These are phyloP conservation scores for Coemansia sp. DNA, from an alignment of 192 early-diverging fungal species.

Conservation along the genomic window DNA sequence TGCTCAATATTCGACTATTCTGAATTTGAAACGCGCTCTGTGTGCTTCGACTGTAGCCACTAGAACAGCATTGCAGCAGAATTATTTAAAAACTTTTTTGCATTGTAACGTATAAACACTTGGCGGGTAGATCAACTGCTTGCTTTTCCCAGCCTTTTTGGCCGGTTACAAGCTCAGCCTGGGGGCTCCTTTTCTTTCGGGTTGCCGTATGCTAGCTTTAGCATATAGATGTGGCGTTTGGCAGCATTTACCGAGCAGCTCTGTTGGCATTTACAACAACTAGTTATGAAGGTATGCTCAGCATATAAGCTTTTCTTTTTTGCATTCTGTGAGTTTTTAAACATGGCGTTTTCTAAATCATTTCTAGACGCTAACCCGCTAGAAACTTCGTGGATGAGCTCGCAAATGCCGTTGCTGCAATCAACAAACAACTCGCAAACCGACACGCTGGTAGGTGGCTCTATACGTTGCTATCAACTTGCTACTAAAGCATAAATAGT, in stretches of 20 bases:
- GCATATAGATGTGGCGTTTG: too few relatives aligned
- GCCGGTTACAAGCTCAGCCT: too few relatives aligned
- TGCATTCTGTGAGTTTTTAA: neutral
- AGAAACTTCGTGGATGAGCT: conserved; percentile 21
- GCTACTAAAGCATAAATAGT: conserved; percentile 6
- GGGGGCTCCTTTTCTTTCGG: too few relatives aligned
- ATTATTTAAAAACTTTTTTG: too few relatives aligned
- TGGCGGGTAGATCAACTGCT: too few relatives aligned
- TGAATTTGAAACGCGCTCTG: conserved; percentile 39
- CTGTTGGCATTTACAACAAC: too few relatives aligned
- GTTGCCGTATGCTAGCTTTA: too few relatives aligned
- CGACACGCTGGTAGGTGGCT: conserved; percentile 28
- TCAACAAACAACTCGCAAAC: conserved; percentile 38
- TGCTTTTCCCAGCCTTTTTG: too few relatives aligned
- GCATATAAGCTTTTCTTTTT: too few relatives aligned
- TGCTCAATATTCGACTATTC: conserved; percentile 49
- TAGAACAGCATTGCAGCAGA: neutral
- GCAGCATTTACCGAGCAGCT: too few relatives aligned
- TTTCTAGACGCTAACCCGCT: conserved; percentile 26
- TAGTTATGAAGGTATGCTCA: too few relatives aligned
- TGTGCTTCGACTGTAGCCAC: conserved; percentile 45
- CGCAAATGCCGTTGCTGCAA: conserved; percentile 14
- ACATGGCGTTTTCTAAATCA: conserved; percentile 41
- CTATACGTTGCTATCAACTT: neutral
- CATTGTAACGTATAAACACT: too few relatives aligned